Evolutionary conservation across 345 rosid genomes (phyloP).

Genomic region (Aquilaria sinensis): DNA sequence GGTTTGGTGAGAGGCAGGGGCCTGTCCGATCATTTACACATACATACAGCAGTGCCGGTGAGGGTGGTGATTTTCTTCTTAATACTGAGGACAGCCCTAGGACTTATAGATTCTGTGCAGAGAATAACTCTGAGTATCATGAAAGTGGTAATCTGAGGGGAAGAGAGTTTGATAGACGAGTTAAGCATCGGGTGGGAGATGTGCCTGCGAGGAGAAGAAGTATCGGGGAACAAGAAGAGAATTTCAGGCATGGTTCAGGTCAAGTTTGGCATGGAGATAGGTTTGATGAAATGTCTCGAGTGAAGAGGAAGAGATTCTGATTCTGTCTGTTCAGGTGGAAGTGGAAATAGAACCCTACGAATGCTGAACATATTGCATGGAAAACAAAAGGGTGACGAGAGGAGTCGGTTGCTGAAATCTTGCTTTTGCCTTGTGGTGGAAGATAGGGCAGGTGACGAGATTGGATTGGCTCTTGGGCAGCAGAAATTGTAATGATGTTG

Average conservation of each 20-base stretch:
- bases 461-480: too few species aligned
- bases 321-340: constrained; percentile 1
- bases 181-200: constrained; percentile 48
- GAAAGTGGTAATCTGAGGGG: constrained; percentile 52
- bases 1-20: constrained; percentile 58
- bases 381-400: too few species aligned
- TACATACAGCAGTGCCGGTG: constrained; percentile 34
- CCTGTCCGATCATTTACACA: constrained; percentile 60
- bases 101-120: constrained; percentile 41
- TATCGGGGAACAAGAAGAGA: constrained; percentile 61
- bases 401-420: too few species aligned
- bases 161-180: constrained; percentile 52
- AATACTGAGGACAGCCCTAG: constrained; percentile 49
- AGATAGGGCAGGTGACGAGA: too few species aligned
- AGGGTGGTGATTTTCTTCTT: constrained; percentile 35
- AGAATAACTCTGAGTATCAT: constrained; percentile 36
- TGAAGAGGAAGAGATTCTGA: constrained; percentile 61
- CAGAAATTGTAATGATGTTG: too few species aligned
- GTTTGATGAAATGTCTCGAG: constrained; percentile 41
- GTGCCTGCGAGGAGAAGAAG: constrained; percentile 44
- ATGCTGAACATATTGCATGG: too few species aligned
- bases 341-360: too few species aligned
- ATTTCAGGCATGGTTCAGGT: constrained; percentile 38
- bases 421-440: too few species aligned
- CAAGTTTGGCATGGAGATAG: constrained; percentile 43